Base-by-base conservation (phyloP, 108 stramenopile genomes). In the Discostella pseudostelligera region DNA sequence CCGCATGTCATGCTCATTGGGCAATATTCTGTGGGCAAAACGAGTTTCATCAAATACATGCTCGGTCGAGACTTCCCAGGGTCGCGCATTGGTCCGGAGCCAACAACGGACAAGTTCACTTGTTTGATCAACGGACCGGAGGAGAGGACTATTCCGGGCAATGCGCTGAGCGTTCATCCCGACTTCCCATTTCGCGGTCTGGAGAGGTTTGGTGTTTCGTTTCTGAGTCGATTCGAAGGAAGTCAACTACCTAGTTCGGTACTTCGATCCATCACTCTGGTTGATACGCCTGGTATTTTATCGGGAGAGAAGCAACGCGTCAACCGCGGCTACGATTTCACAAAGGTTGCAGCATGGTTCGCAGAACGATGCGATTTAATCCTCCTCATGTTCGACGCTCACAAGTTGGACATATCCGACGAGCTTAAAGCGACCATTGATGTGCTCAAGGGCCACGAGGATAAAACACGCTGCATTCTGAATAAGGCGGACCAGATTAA, bases 401-500 rank as follows among this genome's bases (percentile, higher is more conserved):
- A 98, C 89, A 99, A 99, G 82, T 81, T 99, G 49, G 99, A 99
- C 87, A 98, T 99, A 45, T 95, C 93, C 4, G 99, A 99, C 81
- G 99, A 99, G 79, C 81, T 99, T 45, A 96, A 92, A 83, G 78
- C 81, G 12, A 94, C 95, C 35, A 96, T 99, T 67, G 95, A 97
- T 59, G 93, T 89, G 6, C 81, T 99, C 44, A 94, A 92, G 78
- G 96, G 96, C 14, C 96, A 98, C 74, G 96, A 99, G 61, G 99
- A 99, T 70, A 99, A 99, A 76, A 92, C 98, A 37, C 87, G 99
- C n/a, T 94, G 97, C 75, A 93, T 99, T 39, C 90, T 99, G 55
- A 99, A 99, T 81, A 99, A 99, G 81, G 97, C 99, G 8, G 99
- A 99, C 82, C 88, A 94, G 59, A 96, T 99, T 55, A 92, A 96